Evolutionary conservation across 192 early-diverging fungal species (phyloP), one percentile per base, ranked within the genome.

Genomic region (Spinellus fusiger): DNA sequence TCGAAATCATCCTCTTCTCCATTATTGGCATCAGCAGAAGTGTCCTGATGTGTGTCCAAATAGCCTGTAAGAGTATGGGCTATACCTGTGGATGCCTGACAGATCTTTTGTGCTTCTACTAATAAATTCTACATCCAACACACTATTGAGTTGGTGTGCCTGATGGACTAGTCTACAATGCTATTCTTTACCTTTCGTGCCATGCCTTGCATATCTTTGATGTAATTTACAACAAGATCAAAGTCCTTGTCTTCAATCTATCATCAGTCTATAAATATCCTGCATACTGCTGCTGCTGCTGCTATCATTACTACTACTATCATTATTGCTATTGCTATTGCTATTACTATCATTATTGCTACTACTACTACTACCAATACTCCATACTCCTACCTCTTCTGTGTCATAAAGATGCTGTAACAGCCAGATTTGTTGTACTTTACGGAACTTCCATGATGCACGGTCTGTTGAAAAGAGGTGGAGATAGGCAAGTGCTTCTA

Each of bases 1-100:
- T 71, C 69, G 49, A 71, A 71, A 51, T 71, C 69, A 61, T 71
- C 69, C 28, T 62, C 68, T 44, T 70, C 61, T 22, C 61, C 56
- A 23, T 54, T 54, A 1, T 16, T 35, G 32, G 47, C 20, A 25
- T 1, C 4, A 31, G 48, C 13, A 22, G 27, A 31, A 27, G 20
- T 26, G 12, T n/a, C n/a, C n/a, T n/a, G n/a, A 3, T 44, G 40
- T n/a, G 40, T 44, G 18, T 48, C 46, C 1, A 26, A 20, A 64
- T 48, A 52, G 54, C 50, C 53, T 54, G 68, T 53, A 27, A 54
- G 16, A 23, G 28, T 16, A n/a, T 59, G 49, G 27, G 33, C 46
- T 32, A 32, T 23, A n/a, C 25, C 59, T 33, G 29, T 54, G 44
- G 28, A 44, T 38, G 64, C 53, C 56, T 65, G 60, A 49, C 54